Base-by-base conservation (phyloP, 2,329 filamentous ascomycete genomes). In the Verruconis gallopava region DNA sequence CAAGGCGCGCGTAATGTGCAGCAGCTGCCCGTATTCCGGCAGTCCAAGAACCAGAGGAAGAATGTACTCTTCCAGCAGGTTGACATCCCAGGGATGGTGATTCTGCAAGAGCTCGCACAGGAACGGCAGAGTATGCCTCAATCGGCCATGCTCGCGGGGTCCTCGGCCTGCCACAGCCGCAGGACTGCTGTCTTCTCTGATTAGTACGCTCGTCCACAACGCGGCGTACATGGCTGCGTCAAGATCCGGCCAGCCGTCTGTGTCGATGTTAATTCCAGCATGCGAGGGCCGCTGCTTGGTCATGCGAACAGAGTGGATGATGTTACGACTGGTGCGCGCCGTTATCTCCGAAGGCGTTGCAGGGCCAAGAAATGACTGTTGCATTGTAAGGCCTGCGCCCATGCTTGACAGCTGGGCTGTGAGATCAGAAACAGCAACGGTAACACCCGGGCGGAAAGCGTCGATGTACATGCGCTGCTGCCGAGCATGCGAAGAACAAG, bases 401-500 rank as follows among this genome's bases (percentile, higher is more conserved):
- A 75, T 56, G 18, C 71, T 65, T 32, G 68, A 65, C n/a, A 89
- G 63, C 47, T 77, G 68, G 19, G 61, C 62, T 45, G 72, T 68
- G 28, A 95, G 64, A 38, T 73, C 65, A 1, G 66, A 61, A 11
- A 74, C 57, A 1, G 71, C 65, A 0, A 88, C 72, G 58, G 93
- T 85, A 12, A 72, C 61, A 22, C 77, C 71, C 2, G 73, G 77
- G 20, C 75, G 73, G 58, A 83, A 94, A 0, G 88, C 86, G 53
- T 94, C 85, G 49, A 95, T 68, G 55, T 85, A 93, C 74, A 94
- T 89, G 37, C 68, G 65, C n/a, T n/a, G n/a, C n/a, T n/a, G n/a
- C n/a, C n/a, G n/a, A n/a, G n/a, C n/a, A n/a, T n/a, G n/a, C n/a
- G n/a, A n/a, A n/a, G n/a, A n/a, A n/a, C n/a, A n/a, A n/a, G n/a